phyloP scores from a whole-genome alignment of 495 filamentous ascomycete species.

The Friedmanniomyces endolithicus region DNA sequence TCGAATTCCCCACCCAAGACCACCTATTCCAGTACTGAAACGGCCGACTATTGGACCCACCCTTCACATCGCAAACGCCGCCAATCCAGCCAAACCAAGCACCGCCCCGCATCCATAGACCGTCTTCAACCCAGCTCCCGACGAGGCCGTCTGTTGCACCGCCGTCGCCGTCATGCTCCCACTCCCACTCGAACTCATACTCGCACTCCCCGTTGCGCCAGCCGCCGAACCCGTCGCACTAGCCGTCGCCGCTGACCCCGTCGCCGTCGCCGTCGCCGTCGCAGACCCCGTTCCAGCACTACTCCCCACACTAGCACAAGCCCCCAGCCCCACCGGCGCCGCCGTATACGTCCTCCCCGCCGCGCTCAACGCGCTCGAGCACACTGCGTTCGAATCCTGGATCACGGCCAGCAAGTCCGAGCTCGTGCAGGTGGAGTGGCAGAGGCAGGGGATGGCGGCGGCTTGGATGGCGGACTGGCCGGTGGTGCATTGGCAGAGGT shows the following conservation, averaged over 20 bases:
- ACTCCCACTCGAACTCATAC: constrained; percentile 3
- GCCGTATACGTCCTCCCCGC: constrained; percentile 3
- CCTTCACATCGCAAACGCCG: neutral
- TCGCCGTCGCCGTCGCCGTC: constrained; percentile 3
- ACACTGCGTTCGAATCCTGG: constrained; percentile 11
- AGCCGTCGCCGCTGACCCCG: neutral
- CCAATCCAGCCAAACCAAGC: constrained; percentile 18
- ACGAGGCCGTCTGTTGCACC: neutral
- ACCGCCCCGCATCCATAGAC: constrained; percentile 7
- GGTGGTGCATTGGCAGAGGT: neutral
- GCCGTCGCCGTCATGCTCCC: constrained; percentile 2
- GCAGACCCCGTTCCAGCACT: constrained; percentile 4
- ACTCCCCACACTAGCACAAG: constrained; percentile 4
- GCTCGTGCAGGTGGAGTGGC: constrained; percentile 9
- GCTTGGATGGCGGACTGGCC: neutral
- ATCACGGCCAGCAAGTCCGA: constrained; percentile 1
- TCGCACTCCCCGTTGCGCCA: neutral
- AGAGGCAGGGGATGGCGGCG: constrained; percentile 20
- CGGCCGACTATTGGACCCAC: neutral
- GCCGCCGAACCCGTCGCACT: constrained; percentile 1
- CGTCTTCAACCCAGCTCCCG: constrained; percentile 10
- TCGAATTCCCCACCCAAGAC: no score
- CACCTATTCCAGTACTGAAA: neutral
- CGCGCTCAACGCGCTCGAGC: constrained; percentile 4
- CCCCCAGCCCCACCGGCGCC: neutral